phyloP scores from a whole-genome alignment of 2,329 filamentous ascomycete species.

The Ambrosiella cleistominuta region DNA sequence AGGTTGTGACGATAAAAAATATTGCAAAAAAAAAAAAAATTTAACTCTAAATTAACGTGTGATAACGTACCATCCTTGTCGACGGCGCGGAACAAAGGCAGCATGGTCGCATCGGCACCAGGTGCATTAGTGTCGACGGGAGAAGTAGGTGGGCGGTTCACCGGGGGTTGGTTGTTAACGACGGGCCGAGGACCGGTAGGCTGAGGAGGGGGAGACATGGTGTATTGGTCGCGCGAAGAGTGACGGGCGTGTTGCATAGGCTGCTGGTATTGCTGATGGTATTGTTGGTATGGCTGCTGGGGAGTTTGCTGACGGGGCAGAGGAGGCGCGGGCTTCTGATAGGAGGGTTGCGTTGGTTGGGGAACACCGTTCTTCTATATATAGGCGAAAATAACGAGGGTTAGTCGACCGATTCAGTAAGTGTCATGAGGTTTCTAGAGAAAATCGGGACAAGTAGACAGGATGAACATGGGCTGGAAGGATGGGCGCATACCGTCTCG shows the following conservation, averaged over 20 bases:
- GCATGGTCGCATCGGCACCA: constrained; percentile 52
- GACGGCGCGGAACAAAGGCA: constrained; percentile 76
- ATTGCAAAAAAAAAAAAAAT: background rate
- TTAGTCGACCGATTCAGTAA: constrained; percentile 3
- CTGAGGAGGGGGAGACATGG: constrained; percentile 34
- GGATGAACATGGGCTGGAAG: background rate
- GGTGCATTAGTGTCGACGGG: constrained; percentile 30
- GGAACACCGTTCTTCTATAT: constrained; percentile 15
- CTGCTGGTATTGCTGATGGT: constrained; percentile 6
- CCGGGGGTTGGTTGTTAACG: constrained; percentile 32
- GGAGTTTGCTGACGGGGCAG: constrained; percentile 20
- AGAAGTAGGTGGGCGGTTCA: constrained; percentile 48
- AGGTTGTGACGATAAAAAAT: no score
- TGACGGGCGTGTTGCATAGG: constrained; percentile 14
- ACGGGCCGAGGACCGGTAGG: constrained; percentile 25
- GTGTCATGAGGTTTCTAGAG: background rate
- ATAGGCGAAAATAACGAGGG: background rate
- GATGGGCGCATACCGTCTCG: constrained; percentile 36
- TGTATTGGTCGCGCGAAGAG: constrained; percentile 19
- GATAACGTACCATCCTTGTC: constrained; percentile 55
- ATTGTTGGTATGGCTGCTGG: constrained; percentile 6
- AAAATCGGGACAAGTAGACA: constrained; percentile 1
- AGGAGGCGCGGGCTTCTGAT: constrained; percentile 20
- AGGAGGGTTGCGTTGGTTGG: constrained; percentile 9
- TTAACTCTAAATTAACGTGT: background rate